Conservation (phyloP, 2,329 filamentous ascomycete genomes). For the Beauveria sp. region DNA sequence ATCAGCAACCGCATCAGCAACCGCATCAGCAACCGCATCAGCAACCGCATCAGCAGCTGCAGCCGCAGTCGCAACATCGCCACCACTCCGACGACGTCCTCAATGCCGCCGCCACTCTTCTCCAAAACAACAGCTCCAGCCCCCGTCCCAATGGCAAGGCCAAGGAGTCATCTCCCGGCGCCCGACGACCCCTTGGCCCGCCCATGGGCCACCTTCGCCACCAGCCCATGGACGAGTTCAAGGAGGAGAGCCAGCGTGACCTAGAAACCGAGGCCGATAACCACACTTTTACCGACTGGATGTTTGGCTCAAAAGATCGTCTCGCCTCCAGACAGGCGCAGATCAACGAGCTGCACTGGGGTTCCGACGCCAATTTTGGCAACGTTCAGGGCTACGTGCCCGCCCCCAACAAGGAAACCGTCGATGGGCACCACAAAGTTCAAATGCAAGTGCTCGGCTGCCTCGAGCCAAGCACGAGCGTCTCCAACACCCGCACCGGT, state of each 20-base stretch:
- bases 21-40: constrained; percentile 5
- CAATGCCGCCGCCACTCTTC: constrained; percentile 44
- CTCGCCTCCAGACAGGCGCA: constrained; percentile 26
- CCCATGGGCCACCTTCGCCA: constrained; percentile 35
- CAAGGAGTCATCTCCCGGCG: constrained; percentile 15
- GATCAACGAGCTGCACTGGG: constrained; percentile 51
- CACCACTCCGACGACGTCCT: constrained; percentile 48
- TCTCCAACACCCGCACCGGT: constrained; percentile 49
- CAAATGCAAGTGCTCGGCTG: constrained; percentile 50
- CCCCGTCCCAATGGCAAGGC: constrained; percentile 11
- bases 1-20: constrained; percentile 13
- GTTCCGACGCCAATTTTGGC: constrained; percentile 60
- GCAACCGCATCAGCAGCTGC: too few species aligned
- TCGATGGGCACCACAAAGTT: constrained; percentile 47
- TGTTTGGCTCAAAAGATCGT: constrained; percentile 27
- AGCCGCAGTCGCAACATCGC: constrained; percentile 20
- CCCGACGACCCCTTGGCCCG: constrained; percentile 22
- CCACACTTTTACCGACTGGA: constrained; percentile 34
- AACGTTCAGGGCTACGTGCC: constrained; percentile 50
- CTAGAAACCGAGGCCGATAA: constrained; percentile 24
- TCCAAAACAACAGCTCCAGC: constrained; percentile 37
- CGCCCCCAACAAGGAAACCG: constrained; percentile 47
- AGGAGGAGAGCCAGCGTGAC: constrained; percentile 30
- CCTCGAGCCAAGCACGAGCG: constrained; percentile 49
- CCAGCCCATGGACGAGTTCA: constrained; percentile 35